A percentile compares a stretch with the other conserved stretches of the same genome.
phyloP scores from a whole-genome alignment of 2,329 filamentous ascomycete species.

The Pseudogymnoascus sp. region DNA sequence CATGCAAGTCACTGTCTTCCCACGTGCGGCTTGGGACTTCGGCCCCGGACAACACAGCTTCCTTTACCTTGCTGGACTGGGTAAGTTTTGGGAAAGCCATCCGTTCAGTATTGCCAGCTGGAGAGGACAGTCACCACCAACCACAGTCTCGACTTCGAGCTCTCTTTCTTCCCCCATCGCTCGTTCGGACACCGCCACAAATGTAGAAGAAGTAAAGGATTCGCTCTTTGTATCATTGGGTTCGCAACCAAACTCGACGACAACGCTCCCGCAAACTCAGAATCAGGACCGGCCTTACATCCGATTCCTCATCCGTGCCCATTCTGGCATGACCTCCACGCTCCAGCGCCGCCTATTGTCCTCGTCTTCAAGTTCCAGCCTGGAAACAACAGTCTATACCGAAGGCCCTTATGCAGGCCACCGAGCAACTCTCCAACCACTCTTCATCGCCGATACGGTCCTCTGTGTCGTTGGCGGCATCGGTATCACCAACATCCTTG shows the following conservation, averaged over 20 bases:
- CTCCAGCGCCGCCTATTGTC: background rate
- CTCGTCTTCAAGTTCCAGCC: background rate
- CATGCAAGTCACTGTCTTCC: constrained; percentile 34
- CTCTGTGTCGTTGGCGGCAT: background rate
- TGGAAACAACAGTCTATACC: background rate
- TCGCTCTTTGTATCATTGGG: background rate
- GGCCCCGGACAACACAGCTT: constrained; percentile 35
- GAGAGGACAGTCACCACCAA: background rate
- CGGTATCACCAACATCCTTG: background rate
- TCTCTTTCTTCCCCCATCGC: background rate
- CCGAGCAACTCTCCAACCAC: background rate
- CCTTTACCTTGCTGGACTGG: constrained; percentile 43
- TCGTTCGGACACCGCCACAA: background rate
- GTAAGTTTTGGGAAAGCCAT: constrained; percentile 46
- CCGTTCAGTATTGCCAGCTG: constrained; percentile 39
- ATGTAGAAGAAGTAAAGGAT: background rate
- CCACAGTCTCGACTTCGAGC: background rate
- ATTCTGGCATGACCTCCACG: background rate
- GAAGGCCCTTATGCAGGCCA: background rate
- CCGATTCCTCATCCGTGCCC: background rate
- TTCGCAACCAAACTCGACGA: background rate
- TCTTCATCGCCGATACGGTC: background rate
- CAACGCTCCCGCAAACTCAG: background rate
- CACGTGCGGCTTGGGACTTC: constrained; percentile 30
- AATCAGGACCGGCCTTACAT: background rate